Conservation (phyloP, 805 yeast species). For the Lipomyces kockii region DNA sequence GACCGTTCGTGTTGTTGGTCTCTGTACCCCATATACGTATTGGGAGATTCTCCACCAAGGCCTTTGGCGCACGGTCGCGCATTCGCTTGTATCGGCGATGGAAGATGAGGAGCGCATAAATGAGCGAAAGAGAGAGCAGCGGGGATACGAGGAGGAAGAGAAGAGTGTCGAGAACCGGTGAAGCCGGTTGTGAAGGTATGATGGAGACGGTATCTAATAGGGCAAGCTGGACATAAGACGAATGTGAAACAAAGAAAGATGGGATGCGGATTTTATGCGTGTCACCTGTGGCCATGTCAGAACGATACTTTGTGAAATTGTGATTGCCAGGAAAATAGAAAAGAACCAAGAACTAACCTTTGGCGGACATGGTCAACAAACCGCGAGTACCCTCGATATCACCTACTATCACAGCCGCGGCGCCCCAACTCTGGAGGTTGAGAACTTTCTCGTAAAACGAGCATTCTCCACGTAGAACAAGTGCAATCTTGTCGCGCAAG, state of each 20-base stretch:
- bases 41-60: constrained; percentile 47
- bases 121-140: constrained; percentile 46
- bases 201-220: constrained; percentile 35
- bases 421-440: constrained; percentile 52
- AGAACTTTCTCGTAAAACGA: constrained; percentile 59
- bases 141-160: constrained; percentile 49
- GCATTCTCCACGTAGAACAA: constrained; percentile 58
- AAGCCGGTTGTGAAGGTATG: constrained; percentile 40
- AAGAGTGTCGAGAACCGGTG: constrained; percentile 47
- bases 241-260: constrained; percentile 56
- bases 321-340: background rate
- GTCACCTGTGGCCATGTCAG: constrained; percentile 39
- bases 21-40: constrained; percentile 43
- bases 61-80: constrained; percentile 48
- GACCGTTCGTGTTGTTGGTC: constrained; percentile 25
- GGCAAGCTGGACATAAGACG: constrained; percentile 46
- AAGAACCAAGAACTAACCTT: constrained; percentile 30
- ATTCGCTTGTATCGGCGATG: constrained; percentile 46
- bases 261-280: constrained; percentile 55
- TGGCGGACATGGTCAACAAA: constrained; percentile 60
- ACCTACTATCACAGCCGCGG: constrained; percentile 60
- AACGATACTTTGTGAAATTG: background rate
- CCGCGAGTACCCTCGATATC: constrained; percentile 55
- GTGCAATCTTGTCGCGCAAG: constrained; percentile 43
- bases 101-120: constrained; percentile 45